A percentile compares a stretch with the other conserved stretches of the same genome.
Conservation (phyloP, 768 basidiomycete genomes). For the Lanmaoa rubissima region DNA sequence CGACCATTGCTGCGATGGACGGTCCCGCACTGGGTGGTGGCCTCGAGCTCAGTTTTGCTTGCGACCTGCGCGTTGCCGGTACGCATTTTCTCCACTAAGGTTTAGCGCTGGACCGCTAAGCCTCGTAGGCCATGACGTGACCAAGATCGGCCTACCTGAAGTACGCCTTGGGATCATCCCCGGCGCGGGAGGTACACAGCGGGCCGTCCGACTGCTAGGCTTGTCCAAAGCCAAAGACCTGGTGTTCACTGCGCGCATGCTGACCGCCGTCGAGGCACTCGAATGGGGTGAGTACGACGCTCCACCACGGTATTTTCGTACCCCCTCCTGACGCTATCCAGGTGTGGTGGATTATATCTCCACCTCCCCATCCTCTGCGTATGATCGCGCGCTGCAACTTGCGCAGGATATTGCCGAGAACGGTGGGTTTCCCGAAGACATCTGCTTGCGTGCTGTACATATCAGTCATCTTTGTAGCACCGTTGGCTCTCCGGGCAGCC, state of each 20-base stretch:
- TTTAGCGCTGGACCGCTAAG: background rate
- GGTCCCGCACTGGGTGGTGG: conserved; percentile 95
- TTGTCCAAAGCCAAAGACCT: conserved; percentile 80
- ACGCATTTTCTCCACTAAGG: conserved; percentile 19
- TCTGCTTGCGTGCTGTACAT: background rate
- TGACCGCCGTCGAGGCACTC: conserved; percentile 66
- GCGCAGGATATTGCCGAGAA: conserved; percentile 65
- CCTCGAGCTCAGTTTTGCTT: conserved; percentile 81
- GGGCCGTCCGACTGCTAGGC: conserved; percentile 74
- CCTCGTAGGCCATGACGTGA: conserved; percentile 55
- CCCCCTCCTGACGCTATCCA: conserved; percentile 33
- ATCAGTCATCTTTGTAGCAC: conserved; percentile 48
- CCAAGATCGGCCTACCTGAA: conserved; percentile 88
- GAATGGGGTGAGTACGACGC: conserved; percentile 54
- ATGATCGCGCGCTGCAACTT: conserved; percentile 68
- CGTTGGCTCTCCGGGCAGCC: conserved; percentile 82
- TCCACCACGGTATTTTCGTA: background rate
- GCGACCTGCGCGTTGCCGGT: conserved; percentile 91
- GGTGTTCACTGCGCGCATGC: conserved; percentile 74
- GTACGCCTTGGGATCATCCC: conserved; percentile 81
- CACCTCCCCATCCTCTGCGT: conserved; percentile 53
- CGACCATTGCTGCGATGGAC: conserved; percentile 90
- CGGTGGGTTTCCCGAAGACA: conserved; percentile 41
- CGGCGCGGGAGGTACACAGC: conserved; percentile 87
- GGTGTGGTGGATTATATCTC: conserved; percentile 84